Evolutionary conservation across 2,329 filamentous ascomycete genomes (phyloP), one percentile per base, ranked within the genome.

Genomic region (Venturiaceae sp.): DNA sequence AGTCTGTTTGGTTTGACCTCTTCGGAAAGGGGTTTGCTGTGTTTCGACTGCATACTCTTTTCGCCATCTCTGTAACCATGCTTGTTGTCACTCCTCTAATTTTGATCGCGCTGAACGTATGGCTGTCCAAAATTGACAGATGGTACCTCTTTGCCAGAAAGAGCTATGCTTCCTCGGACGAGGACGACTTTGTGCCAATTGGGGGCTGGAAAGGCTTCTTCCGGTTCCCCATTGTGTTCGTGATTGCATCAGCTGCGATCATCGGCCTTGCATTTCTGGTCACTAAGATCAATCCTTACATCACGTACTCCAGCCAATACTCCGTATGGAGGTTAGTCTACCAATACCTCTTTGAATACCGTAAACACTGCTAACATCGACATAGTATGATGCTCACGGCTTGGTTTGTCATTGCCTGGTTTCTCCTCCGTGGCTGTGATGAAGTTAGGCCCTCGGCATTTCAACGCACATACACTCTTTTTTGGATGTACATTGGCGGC

Each of bases 1-100:
- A 83, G 60, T 89, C 85, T 32, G 90, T 97, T 14, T 99, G 92
- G 90, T 97, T 97, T 67, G 94, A 97, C 68, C 73, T 97, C 7
- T 92, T 95, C 63, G 94, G 92, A 46, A 81, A 79, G 58, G 79
- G 79, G 1, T 91, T 96, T 70, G 88, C 87, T 16, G 79, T 95
- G 2, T 88, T 96, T 67, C 80, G 82, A 52, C 78, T 96, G 39
- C 83, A 88, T 62, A 91, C 89, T 7, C 80, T 97, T 59, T 97
- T 97, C 72, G 91, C 90, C 3, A 84, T 94, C 74, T 92, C 90
- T 5, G 80, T 97, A 30, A 88, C 88, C 0, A 74, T 97, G 13
- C 82, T 97, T 21, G 85, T 95, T 21, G 85, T 86, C 21, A 84
- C 87, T 0, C 92, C 92, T 0, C 69, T 97, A 50, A 75, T 87